Evolutionary conservation across 495 filamentous ascomycete genomes (phyloP).

Genomic region (Cairneyella variabilis): DNA sequence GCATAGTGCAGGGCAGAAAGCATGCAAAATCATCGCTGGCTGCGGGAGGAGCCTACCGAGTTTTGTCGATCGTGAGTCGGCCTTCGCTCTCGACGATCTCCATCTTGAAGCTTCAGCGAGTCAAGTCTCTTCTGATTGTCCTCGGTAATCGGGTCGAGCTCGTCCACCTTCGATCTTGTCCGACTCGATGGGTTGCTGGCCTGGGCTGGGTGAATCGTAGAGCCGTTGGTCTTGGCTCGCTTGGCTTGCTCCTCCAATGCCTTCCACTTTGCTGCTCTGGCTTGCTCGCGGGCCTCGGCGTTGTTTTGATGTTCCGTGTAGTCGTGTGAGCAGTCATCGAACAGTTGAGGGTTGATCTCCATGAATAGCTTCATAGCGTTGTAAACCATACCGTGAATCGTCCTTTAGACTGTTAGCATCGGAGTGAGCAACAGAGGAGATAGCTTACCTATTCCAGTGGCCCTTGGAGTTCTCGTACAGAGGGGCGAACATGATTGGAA

Average conservation of each 20-base stretch:
- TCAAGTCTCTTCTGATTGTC: conserved; percentile 83
- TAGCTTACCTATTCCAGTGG: conserved; percentile 91
- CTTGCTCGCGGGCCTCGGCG: conserved; percentile 70
- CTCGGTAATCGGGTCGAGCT: conserved; percentile 52
- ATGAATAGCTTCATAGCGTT: conserved; percentile 99
- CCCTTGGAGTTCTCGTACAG: conserved; percentile 99
- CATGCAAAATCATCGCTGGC: conserved; percentile 30
- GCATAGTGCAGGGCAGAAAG: conserved; percentile 22
- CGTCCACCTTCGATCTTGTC: conserved; percentile 58
- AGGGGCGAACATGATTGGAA: conserved; percentile 99
- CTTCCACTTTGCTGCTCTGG: conserved; percentile 82
- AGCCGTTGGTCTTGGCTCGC: conserved; percentile 43
- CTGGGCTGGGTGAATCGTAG: conserved; percentile 26
- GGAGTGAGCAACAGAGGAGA: not conserved
- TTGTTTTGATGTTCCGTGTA: conserved; percentile 96
- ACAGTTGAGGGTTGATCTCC: conserved; percentile 98
- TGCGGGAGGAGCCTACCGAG: conserved; percentile 31
- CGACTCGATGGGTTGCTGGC: conserved; percentile 33
- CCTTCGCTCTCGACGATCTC: conserved; percentile 27
- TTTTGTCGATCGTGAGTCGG: conserved; percentile 44
- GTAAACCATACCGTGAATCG: conserved; percentile 99
- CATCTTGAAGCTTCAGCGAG: conserved; percentile 69
- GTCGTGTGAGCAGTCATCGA: conserved; percentile 96
- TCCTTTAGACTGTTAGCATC: conserved; percentile 49
- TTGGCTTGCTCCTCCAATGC: conserved; percentile 76